Conservation (phyloP, 495 filamentous ascomycete species). For the Podospora anserina region DNA sequence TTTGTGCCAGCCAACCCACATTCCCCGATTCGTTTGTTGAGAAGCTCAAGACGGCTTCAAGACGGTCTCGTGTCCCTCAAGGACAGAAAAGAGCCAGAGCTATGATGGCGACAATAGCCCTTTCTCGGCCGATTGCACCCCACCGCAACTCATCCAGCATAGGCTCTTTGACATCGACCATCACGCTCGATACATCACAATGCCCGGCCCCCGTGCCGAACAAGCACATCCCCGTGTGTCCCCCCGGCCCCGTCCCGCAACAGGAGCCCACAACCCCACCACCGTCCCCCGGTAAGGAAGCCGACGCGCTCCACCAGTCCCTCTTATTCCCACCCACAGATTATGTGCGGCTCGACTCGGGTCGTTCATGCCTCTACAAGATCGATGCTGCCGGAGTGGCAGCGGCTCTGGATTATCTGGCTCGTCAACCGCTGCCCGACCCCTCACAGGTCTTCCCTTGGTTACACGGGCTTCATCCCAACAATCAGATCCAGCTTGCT, state of each 20-base stretch:
- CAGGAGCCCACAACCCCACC: slow-evolving; percentile 63
- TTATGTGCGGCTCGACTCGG: slow-evolving; percentile 52
- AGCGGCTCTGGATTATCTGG: slow-evolving; percentile 67
- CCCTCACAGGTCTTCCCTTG: slow-evolving; percentile 88
- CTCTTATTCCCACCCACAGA: slow-evolving; percentile 71
- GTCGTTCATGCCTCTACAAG: slow-evolving; percentile 63
- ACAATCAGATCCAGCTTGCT: slow-evolving; percentile 80
- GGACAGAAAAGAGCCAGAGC: slow-evolving; percentile 6
- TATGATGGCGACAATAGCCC: slow-evolving; percentile 52
- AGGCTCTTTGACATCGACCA: slow-evolving; percentile 47
- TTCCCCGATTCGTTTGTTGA: background rate
- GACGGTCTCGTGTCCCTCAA: background rate
- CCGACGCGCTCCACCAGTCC: slow-evolving; percentile 54
- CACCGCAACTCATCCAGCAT: slow-evolving; percentile 48
- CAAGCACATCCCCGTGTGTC: slow-evolving; percentile 82
- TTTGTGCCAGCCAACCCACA: background rate
- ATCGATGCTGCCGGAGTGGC: slow-evolving; percentile 67
- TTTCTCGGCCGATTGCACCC: slow-evolving; percentile 48
- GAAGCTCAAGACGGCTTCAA: background rate
- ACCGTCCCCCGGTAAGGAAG: slow-evolving; percentile 55
- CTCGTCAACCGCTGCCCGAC: slow-evolving; percentile 77
- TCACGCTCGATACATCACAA: slow-evolving; percentile 47
- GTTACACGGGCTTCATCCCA: slow-evolving; percentile 90
- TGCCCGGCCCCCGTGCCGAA: slow-evolving; percentile 68
- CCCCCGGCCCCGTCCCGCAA: slow-evolving; percentile 67